Evolutionary conservation across 179 eudicot species (phyloP).

Genomic region (Actinidia arguta): DNA sequence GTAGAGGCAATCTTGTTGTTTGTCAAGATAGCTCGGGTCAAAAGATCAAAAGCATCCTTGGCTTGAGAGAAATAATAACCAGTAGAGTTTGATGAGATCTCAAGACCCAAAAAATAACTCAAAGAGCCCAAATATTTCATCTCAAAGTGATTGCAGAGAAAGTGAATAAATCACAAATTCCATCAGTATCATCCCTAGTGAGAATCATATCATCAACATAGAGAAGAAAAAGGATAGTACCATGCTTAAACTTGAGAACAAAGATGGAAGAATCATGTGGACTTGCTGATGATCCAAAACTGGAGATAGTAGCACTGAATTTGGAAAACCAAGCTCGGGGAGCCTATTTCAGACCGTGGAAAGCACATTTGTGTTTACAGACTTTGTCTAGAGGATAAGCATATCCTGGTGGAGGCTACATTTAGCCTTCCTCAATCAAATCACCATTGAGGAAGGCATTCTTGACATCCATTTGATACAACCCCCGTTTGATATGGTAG

Average conservation of each 20-base stretch:
- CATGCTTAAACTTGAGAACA: neutral
- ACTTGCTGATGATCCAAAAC: neutral
- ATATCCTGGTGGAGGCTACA: neutral
- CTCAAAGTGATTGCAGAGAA: no score
- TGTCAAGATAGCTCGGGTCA: neutral
- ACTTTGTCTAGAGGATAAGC: neutral
- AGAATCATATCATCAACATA: neutral
- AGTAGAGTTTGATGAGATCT: neutral
- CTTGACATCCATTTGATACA: neutral
- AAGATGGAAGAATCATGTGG: neutral
- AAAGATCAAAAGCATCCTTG: neutral
- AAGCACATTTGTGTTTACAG: neutral
- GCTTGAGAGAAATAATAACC: neutral
- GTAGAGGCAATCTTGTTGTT: neutral
- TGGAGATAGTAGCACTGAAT: neutral
- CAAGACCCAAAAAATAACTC: neutral
- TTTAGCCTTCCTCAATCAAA: neutral
- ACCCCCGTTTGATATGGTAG: neutral
- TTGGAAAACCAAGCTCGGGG: neutral
- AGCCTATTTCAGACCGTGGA: neutral
- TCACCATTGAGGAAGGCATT: slow-evolving; percentile 11
- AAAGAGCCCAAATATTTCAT: no score
- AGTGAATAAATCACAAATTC: neutral
- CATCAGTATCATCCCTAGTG: neutral
- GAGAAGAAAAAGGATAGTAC: neutral